phyloP scores from a whole-genome alignment of 1,284 basidiomycete species.

The Pseudomicrostroma phylloplanum region DNA sequence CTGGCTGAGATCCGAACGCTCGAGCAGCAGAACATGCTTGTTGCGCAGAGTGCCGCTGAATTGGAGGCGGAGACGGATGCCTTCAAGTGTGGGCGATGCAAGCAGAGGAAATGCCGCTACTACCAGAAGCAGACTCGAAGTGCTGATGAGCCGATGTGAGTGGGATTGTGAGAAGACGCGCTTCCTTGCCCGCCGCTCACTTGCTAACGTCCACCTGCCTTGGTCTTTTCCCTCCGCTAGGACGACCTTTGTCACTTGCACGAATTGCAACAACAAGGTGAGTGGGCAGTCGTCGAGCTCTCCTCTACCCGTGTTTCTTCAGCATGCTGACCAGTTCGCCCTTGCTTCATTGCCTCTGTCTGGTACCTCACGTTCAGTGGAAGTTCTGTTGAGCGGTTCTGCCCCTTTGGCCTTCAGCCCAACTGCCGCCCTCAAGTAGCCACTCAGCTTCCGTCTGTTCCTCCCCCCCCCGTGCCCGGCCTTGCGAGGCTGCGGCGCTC shows the following conservation, averaged over 20 bases:
- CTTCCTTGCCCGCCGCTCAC: not conserved
- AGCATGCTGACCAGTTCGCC: no score
- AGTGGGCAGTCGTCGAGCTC: no score
- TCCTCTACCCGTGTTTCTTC: no score
- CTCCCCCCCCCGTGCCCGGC: no score
- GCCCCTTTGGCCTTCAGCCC: not conserved
- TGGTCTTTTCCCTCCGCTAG: slow-evolving; percentile 4
- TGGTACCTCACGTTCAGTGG: slow-evolving; percentile 26
- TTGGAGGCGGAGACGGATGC: slow-evolving; percentile 84
- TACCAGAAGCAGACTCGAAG: slow-evolving; percentile 49
- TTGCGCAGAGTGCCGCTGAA: slow-evolving; percentile 81
- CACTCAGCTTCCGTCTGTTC: no score
- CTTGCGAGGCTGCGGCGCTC: no score
- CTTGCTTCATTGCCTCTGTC: no score
- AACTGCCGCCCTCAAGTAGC: no score
- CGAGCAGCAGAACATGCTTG: slow-evolving; percentile 67
- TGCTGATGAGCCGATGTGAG: slow-evolving; percentile 47
- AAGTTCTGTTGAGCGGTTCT: slow-evolving; percentile 35
- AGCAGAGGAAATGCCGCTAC: slow-evolving; percentile 46
- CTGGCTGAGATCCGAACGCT: slow-evolving; percentile 69
- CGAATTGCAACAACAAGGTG: slow-evolving; percentile 35
- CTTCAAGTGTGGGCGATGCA: slow-evolving; percentile 90
- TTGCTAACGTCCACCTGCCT: not conserved
- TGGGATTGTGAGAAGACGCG: not conserved
- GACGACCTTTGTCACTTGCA: slow-evolving; percentile 47